A percentile compares a stretch with the other conserved stretches of the same genome.
Evolutionary conservation across 169 alveolate species (phyloP).

Genomic region (Babesia divergens): DNA sequence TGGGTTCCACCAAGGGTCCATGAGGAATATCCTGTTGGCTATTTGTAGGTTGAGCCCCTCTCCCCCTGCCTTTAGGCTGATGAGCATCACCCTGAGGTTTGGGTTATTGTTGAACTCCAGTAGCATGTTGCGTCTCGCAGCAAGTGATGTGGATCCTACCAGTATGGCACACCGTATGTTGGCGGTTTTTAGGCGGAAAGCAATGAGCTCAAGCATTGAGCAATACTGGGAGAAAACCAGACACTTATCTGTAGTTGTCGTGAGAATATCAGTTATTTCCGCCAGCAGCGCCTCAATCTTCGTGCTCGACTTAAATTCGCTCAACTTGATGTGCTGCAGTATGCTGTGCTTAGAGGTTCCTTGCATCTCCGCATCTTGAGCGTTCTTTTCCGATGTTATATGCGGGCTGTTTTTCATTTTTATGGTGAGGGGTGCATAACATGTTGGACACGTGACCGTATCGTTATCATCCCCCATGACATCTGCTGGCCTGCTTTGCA

Average conservation of each 20-base stretch:
- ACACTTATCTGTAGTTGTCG: constrained; percentile 71
- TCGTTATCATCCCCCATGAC: constrained; percentile 2
- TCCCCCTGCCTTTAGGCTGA: constrained; percentile 95
- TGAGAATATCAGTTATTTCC: constrained; percentile 69
- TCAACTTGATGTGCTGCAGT: constrained; percentile 69
- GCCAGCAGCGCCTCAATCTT: constrained; percentile 78
- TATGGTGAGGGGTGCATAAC: constrained; percentile 78
- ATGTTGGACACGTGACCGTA: constrained; percentile 78
- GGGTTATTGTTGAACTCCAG: constrained; percentile 81
- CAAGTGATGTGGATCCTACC: constrained; percentile 79
- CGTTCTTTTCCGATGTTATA: constrained; percentile 19
- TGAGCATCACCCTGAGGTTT: constrained; percentile 79
- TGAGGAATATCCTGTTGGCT: constrained; percentile 93
- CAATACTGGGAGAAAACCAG: constrained; percentile 86
- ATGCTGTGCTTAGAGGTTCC: constrained; percentile 59
- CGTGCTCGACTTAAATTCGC: constrained; percentile 75
- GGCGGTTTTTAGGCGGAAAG: constrained; percentile 42
- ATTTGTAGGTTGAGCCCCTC: constrained; percentile 96
- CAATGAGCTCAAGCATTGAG: constrained; percentile 84
- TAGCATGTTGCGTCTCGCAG: constrained; percentile 78
- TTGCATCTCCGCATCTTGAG: constrained; percentile 8
- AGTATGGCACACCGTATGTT: constrained; percentile 77
- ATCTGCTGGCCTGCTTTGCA: constrained; percentile 76
- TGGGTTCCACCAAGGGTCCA: constrained; percentile 99
- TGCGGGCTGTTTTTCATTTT: constrained; percentile 26